phyloP scores from a whole-genome alignment of 371 early-diverging fungal species.

The Mortierella sp. region DNA sequence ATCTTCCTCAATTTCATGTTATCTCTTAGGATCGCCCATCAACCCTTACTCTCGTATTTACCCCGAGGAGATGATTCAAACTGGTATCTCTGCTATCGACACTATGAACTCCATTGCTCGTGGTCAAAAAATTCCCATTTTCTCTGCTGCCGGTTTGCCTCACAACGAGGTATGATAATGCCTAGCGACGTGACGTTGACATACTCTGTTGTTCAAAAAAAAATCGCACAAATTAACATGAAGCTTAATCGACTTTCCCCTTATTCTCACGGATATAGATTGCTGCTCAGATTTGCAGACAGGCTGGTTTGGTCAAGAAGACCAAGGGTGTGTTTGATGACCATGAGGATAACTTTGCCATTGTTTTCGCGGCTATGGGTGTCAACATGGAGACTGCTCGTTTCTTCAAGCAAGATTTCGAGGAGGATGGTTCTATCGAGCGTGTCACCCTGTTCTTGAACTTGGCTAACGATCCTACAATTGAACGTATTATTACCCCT shows the following conservation, averaged over 20 bases:
- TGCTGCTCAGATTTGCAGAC: slow-evolving; percentile 99
- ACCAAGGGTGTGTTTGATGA: slow-evolving; percentile 97
- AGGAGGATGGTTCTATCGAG: slow-evolving; percentile 99
- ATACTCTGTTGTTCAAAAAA: not conserved
- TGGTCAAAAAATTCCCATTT: slow-evolving; percentile 99
- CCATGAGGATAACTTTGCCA: slow-evolving; percentile 99
- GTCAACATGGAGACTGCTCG: slow-evolving; percentile 99
- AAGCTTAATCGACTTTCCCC: not conserved
- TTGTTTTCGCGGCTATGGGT: slow-evolving; percentile 99
- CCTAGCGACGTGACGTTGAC: not conserved
- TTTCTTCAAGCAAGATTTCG: slow-evolving; percentile 99
- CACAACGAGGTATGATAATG: slow-evolving; percentile 93
- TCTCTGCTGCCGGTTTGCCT: slow-evolving; percentile 99
- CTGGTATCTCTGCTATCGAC: slow-evolving; percentile 99
- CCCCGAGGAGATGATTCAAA: slow-evolving; percentile 99
- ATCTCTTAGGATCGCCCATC: slow-evolving; percentile 90
- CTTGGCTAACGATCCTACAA: slow-evolving; percentile 99
- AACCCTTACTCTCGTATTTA: slow-evolving; percentile 99
- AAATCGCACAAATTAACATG: not conserved
- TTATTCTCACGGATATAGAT: slow-evolving; percentile 67
- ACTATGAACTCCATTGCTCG: slow-evolving; percentile 99
- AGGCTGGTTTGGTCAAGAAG: slow-evolving; percentile 98
- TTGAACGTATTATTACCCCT: slow-evolving; percentile 99
- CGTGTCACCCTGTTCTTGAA: slow-evolving; percentile 99
- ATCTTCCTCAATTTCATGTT: not conserved